Evolutionary conservation across 305 asterid genomes (phyloP), one percentile per base, ranked within the genome.

Genomic region (Fraxinus angustifolia): DNA sequence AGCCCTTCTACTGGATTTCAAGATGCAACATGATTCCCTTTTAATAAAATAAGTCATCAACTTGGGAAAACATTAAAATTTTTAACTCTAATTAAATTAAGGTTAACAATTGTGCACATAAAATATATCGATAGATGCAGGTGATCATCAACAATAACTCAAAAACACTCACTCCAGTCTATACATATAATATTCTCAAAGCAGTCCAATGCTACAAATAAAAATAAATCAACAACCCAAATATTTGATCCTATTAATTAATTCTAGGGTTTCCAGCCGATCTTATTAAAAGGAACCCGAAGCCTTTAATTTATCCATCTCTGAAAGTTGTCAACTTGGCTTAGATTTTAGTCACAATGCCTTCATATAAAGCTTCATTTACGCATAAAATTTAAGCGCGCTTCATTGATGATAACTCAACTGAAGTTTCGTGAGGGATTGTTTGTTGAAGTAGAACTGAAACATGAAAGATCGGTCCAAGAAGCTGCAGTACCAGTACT

Each of bases 181-280:
- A 19, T 6, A 58, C 28, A 58, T 56, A 65, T 65, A 26, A 23
- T 23, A 42, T 42, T 2, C 4, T 26, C 73, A 65, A 65, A 65
- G n/a, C 35, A 65, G 31, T 60, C 21, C 30, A 62, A 53, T 40
- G 0, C 38, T 35, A 26, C 45, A 80, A 80, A 71, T 17, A 14
- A 71, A 8, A 71, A 67, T 36, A 67, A 53, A 5, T 56, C 10
- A 80, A 56, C 12, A n/a, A 1, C 5, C 45, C 3, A 42, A 77
- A 50, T 31, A 0, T 17, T 7, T 77, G 77, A 16, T 34, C 19
- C 71, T 8, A 60, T 2, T 60, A 26, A 23, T 62, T 23, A 62
- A 50, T 17, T 56, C 71, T 82, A 78, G 85, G 82, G 85, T 71
- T 82, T 82, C 1, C 79, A 77, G 45, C 33, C 21, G n/a, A 28